Percentiles rank a stretch among this genome's conserved stretches.
Conservation (phyloP, 2,329 filamentous ascomycete species). For the Aschersonia sp. region DNA sequence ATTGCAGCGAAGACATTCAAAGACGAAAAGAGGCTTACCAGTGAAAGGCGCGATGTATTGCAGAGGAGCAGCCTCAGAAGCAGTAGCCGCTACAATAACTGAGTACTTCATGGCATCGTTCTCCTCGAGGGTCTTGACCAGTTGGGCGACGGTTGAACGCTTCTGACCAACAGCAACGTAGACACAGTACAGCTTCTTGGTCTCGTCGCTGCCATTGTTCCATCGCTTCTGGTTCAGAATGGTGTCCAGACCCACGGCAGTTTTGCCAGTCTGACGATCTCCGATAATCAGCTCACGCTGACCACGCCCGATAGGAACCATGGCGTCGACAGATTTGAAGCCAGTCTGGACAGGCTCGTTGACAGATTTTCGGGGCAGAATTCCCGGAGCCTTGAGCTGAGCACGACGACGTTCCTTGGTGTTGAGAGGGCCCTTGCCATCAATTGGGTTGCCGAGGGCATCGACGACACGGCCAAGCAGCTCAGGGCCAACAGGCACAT, state of each 20-base stretch:
- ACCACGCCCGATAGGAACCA: slow-evolving; percentile 99
- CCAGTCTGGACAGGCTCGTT: slow-evolving; percentile 98
- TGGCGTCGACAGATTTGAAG: slow-evolving; percentile 97
- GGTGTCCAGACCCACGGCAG: slow-evolving; percentile 91
- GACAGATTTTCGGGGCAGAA: slow-evolving; percentile 93
- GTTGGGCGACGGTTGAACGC: slow-evolving; percentile 96
- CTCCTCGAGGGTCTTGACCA: slow-evolving; percentile 99
- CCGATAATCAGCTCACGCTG: slow-evolving; percentile 99
- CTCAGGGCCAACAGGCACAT: slow-evolving; percentile 85
- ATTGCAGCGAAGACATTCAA: neutral
- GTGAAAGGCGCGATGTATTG: slow-evolving; percentile 95
- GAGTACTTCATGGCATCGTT: slow-evolving; percentile 99
- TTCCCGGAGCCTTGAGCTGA: slow-evolving; percentile 97
- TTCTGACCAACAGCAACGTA: slow-evolving; percentile 99
- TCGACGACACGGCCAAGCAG: slow-evolving; percentile 97
- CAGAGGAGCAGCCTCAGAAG: slow-evolving; percentile 88
- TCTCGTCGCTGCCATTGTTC: slow-evolving; percentile 79
- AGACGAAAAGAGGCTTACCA: slow-evolving; percentile 25
- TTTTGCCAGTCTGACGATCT: slow-evolving; percentile 99
- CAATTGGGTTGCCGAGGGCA: slow-evolving; percentile 97
- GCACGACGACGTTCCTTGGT: slow-evolving; percentile 86
- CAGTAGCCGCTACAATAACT: slow-evolving; percentile 86
- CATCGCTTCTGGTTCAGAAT: slow-evolving; percentile 99
- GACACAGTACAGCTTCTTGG: slow-evolving; percentile 98
- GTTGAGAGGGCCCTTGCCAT: slow-evolving; percentile 96